These are phyloP conservation scores for Akanthomyces muscarius DNA, from an alignment of 2,329 filamentous ascomycete species.

Conservation along the genomic window DNA sequence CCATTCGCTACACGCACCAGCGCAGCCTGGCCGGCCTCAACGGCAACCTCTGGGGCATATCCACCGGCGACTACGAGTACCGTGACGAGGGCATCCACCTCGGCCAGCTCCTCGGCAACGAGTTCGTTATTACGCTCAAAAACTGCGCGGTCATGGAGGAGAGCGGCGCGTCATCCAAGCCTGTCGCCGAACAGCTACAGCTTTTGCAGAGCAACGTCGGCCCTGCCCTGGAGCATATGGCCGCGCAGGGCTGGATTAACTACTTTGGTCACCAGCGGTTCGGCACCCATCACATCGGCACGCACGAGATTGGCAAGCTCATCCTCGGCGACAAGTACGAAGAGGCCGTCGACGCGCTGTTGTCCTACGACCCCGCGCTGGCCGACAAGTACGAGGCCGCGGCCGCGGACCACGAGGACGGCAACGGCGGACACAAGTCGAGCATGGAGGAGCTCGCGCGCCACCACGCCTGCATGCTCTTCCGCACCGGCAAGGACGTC, in stretches of 20 bases:
- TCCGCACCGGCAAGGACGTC: conserved; percentile 57
- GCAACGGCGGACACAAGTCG: conserved; percentile 49
- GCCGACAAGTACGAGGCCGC: conserved; percentile 42
- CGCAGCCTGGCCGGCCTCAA: conserved; percentile 64
- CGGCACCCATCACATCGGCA: conserved; percentile 80
- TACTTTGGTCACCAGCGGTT: conserved; percentile 98
- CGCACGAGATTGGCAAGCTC: conserved; percentile 77
- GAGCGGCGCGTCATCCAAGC: conserved; percentile 19
- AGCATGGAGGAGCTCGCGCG: conserved; percentile 74
- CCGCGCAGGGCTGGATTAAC: conserved; percentile 82
- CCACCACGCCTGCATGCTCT: conserved; percentile 73
- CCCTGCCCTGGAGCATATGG: conserved; percentile 62
- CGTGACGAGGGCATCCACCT: conserved; percentile 68
- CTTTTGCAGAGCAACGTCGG: conserved; percentile 40
- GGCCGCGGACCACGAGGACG: conserved; percentile 29
- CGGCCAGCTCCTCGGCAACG: conserved; percentile 81
- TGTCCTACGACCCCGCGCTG: conserved; percentile 65
- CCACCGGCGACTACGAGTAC: conserved; percentile 79
- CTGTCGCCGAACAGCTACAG: conserved; percentile 28
- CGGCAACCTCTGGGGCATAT: conserved; percentile 56
- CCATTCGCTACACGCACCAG: conserved; percentile 49
- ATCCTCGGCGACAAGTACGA: conserved; percentile 80
- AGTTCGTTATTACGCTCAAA: conserved; percentile 88
- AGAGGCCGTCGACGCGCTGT: conserved; percentile 71
- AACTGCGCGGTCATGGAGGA: conserved; percentile 64